Percentiles rank a stretch among this genome's conserved stretches.
Evolutionary conservation across 2,329 filamentous ascomycete species (phyloP).

Genomic region (Trichoderma sp.): DNA sequence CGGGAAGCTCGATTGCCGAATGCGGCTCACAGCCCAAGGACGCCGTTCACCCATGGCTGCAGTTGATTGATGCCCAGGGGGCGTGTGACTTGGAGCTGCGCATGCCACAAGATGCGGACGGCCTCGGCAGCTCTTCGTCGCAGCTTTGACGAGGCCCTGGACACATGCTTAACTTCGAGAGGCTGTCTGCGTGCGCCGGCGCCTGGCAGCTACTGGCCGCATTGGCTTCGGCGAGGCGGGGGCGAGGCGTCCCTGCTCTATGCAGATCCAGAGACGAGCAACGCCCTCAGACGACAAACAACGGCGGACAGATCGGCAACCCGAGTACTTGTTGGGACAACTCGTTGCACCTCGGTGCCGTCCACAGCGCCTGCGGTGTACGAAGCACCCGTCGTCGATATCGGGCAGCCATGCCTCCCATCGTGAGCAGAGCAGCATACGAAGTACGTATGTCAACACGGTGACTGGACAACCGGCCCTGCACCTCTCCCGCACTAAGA

Average conservation of each 20-base stretch:
- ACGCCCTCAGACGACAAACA: no score
- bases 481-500: background rate
- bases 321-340: no score
- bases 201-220: conserved; percentile 9
- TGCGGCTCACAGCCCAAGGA: conserved; percentile 8
- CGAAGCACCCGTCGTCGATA: background rate
- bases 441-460: background rate
- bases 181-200: conserved; percentile 1
- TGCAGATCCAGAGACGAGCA: no score
- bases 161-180: no score
- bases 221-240: conserved; percentile 11
- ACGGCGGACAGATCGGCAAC: background rate
- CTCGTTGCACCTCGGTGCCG: no score
- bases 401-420: conserved; percentile 15
- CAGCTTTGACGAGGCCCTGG: no score
- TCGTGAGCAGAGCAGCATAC: background rate
- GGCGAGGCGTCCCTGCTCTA: background rate
- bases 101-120: background rate
- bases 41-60: background rate
- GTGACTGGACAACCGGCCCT: conserved; percentile 3
- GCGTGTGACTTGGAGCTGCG: conserved; percentile 3
- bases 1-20: conserved; percentile 17
- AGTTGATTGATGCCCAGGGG: conserved; percentile 19
- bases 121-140: background rate
- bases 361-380: no score